phyloP scores from a whole-genome alignment of 2,329 filamentous ascomycete species.

The Camillea tinctor region DNA sequence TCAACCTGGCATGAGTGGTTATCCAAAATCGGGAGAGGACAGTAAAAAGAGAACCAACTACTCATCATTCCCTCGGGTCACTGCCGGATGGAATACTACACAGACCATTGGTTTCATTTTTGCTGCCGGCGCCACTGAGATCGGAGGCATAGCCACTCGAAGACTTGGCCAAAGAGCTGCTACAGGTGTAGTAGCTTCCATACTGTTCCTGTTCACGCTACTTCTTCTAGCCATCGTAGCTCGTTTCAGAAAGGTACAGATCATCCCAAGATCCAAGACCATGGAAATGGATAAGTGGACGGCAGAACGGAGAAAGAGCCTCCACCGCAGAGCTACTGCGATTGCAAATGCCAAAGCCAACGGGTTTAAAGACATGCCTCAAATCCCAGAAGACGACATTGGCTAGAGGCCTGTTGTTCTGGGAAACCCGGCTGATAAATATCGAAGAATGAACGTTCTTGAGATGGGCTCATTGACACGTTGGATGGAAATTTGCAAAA shows the following conservation, averaged over 20 bases:
- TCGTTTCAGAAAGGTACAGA: constrained; percentile 65
- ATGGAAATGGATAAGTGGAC: constrained; percentile 54
- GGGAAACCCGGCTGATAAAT: constrained; percentile 68
- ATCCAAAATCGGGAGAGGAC: constrained; percentile 43
- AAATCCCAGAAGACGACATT: constrained; percentile 53
- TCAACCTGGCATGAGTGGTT: constrained; percentile 66
- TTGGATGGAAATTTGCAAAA: constrained; percentile 69
- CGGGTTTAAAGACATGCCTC: constrained; percentile 25
- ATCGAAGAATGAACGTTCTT: constrained; percentile 67
- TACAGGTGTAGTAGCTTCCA: constrained; percentile 66
- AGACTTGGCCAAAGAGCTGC: constrained; percentile 65
- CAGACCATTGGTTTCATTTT: constrained; percentile 69
- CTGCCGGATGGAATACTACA: constrained; percentile 68
- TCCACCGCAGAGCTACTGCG: constrained; percentile 42
- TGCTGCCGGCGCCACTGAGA: constrained; percentile 65
- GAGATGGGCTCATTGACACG: constrained; percentile 67
- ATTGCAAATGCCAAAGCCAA: constrained; percentile 34
- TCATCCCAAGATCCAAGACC: constrained; percentile 62
- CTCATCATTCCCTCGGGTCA: constrained; percentile 72
- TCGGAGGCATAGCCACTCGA: constrained; percentile 67
- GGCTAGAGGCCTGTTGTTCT: constrained; percentile 68
- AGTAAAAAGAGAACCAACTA: constrained; percentile 61
- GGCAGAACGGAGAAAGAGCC: constrained; percentile 48
- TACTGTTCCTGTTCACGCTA: constrained; percentile 63
- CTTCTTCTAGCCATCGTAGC: constrained; percentile 61